Conservation (phyloP, 2,329 filamentous ascomycete species). For the Salinomyces thailandicus region DNA sequence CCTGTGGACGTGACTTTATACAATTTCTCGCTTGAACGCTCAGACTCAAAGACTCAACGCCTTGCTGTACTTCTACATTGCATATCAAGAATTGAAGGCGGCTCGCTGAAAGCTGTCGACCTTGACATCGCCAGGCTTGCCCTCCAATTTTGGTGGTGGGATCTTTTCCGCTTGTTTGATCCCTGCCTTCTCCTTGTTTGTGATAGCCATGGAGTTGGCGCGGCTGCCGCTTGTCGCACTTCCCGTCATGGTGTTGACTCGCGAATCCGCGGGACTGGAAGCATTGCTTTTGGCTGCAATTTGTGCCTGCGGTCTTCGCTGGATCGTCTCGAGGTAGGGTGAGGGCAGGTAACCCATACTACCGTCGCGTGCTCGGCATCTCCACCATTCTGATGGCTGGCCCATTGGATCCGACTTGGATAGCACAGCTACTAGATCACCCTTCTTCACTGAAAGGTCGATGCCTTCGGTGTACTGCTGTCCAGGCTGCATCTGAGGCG, state of each 20-base stretch:
- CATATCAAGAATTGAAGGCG: slow-evolving; percentile 56
- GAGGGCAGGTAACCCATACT: slow-evolving; percentile 84
- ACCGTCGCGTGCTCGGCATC: slow-evolving; percentile 80
- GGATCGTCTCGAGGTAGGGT: slow-evolving; percentile 74
- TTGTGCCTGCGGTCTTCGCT: slow-evolving; percentile 41
- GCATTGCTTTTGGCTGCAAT: slow-evolving; percentile 35
- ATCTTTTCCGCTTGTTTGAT: slow-evolving; percentile 18
- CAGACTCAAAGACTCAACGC: too few species aligned
- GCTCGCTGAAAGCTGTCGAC: slow-evolving; percentile 64
- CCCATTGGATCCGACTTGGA: slow-evolving; percentile 87
- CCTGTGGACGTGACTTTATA: too few species aligned
- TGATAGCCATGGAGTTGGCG: slow-evolving; percentile 36
- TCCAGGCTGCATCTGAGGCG: slow-evolving; percentile 54
- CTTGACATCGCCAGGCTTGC: slow-evolving; percentile 53
- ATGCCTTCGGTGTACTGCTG: slow-evolving; percentile 49
- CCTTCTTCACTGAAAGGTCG: slow-evolving; percentile 86
- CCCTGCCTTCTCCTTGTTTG: slow-evolving; percentile 29
- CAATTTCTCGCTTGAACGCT: too few species aligned
- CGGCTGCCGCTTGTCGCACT: slow-evolving; percentile 28
- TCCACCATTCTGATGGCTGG: slow-evolving; percentile 93
- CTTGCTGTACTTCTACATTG: too few species aligned
- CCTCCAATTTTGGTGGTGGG: slow-evolving; percentile 41
- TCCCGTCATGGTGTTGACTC: slow-evolving; percentile 47
- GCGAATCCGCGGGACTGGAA: slow-evolving; percentile 36
- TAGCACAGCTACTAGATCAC: slow-evolving; percentile 87